Evolutionary conservation across 176 grass and related monocot species (phyloP).

Genomic region (Carex cristatella): DNA sequence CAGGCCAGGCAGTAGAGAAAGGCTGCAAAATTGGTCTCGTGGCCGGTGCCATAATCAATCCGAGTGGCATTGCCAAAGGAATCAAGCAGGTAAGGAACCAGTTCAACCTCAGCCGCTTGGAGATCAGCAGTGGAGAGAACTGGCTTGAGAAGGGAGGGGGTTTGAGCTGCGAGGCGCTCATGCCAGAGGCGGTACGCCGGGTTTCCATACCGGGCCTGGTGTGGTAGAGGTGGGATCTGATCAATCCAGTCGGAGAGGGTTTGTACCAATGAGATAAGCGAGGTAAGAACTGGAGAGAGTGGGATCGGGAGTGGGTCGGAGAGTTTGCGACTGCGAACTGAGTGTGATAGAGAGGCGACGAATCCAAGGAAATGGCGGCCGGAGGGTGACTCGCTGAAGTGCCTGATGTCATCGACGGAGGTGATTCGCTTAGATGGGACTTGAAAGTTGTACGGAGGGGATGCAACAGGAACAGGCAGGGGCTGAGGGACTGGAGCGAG

Average conservation of each 20-base stretch:
- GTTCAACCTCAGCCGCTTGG: conserved; percentile 43
- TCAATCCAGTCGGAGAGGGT: conserved; percentile 45
- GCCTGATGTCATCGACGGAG: conserved; percentile 46
- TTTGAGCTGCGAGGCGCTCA: conserved; percentile 44
- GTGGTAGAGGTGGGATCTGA: conserved; percentile 54
- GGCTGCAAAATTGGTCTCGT: conserved; percentile 82
- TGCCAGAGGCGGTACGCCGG: conserved; percentile 84
- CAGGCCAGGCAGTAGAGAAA: conserved; percentile 91
- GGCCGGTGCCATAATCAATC: conserved; percentile 78
- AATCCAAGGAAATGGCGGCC: conserved; percentile 79
- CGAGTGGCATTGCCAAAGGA: conserved; percentile 80
- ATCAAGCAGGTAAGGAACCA: conserved; percentile 77
- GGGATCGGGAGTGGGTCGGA: conserved; percentile 52
- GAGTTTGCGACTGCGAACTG: conserved; percentile 64
- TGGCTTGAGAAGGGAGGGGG: conserved; percentile 32
- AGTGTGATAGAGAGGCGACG: conserved; percentile 65
- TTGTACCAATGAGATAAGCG: conserved; percentile 51
- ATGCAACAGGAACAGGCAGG: conserved; percentile 36
- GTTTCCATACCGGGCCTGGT: conserved; percentile 78
- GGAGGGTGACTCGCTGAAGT: conserved; percentile 57
- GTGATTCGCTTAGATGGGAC: conserved; percentile 53
- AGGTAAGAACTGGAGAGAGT: conserved; percentile 36
- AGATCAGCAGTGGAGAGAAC: conserved; percentile 41
- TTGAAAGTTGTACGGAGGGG: conserved; percentile 49
- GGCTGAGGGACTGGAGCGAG: conserved; percentile 70